Percentiles rank a stretch among this genome's conserved stretches.
Conservation (phyloP, 192 early-diverging fungal species). For the Piromyces finnis region DNA sequence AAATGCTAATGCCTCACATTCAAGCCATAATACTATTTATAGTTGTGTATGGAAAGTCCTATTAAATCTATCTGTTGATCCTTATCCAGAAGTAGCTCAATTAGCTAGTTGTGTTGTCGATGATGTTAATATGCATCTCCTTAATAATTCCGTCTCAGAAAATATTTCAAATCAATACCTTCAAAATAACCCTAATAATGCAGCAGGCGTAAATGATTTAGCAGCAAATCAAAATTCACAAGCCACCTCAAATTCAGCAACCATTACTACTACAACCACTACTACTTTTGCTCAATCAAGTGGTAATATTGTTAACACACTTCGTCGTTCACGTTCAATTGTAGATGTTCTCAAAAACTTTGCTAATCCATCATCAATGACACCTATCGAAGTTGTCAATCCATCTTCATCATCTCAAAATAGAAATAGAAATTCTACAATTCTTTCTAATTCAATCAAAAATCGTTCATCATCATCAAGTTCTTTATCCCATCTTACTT, state of each 20-base stretch:
- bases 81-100: conserved; percentile 54
- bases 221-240: not conserved
- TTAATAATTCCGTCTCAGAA: conserved; percentile 9
- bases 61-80: conserved; percentile 62
- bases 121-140: conserved; percentile 25
- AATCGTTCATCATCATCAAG: not conserved
- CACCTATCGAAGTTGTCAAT: not conserved
- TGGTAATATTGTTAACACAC: not conserved
- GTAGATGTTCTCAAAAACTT: not conserved
- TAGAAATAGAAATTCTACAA: not conserved
- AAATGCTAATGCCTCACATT: not conserved
- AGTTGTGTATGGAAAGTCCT: conserved; percentile 63
- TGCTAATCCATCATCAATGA: not conserved
- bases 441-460: not conserved
- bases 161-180: not conserved
- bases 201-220: not conserved
- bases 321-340: not conserved
- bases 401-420: not conserved
- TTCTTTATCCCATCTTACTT: not conserved
- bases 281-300: conserved; percentile 4
- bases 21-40: conserved; percentile 31
- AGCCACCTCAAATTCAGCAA: conserved; percentile 1
- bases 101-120: conserved; percentile 59
- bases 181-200: not conserved
- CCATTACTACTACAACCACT: conserved; percentile 5